phyloP scores from a whole-genome alignment of 73 alveolate genomes.

The Stentor roeselii region DNA sequence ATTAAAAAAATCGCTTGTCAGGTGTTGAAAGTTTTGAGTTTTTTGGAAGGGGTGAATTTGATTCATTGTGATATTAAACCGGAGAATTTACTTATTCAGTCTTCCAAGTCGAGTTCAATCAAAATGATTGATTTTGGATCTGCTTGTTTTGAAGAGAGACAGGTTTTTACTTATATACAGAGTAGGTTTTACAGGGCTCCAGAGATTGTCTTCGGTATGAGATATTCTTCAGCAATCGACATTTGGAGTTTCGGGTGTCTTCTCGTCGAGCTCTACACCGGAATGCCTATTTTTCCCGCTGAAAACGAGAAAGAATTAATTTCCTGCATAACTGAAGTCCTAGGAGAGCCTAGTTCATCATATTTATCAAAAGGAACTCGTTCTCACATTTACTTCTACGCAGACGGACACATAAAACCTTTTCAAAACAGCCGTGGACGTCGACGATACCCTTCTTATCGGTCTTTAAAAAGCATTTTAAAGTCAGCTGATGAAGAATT shows the following conservation, averaged over 20 bases:
- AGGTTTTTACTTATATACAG: neutral
- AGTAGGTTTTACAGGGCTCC: conserved; percentile 17
- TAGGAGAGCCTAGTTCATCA: neutral
- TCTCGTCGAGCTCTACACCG: neutral
- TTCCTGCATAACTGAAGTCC: neutral
- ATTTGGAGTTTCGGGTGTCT: conserved; percentile 26
- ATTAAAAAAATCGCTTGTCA: conserved; percentile 48
- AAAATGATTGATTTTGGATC: conserved; percentile 24
- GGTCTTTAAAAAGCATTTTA: neutral
- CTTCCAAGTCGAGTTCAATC: neutral
- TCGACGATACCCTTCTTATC: neutral
- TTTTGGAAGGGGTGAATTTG: conserved; percentile 32
- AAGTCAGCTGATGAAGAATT: neutral
- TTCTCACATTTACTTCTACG: neutral
- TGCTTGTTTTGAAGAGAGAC: neutral
- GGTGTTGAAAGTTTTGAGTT: conserved; percentile 35
- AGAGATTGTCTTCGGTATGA: neutral
- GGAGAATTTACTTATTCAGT: conserved; percentile 10
- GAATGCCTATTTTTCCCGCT: conserved; percentile 6
- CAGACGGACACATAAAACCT: neutral
- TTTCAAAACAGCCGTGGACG: neutral
- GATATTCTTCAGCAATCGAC: neutral
- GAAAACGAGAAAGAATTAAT: neutral
- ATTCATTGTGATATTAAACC: conserved; percentile 27
- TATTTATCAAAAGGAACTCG: neutral